These are phyloP conservation scores for Durotheca rogersii DNA, from an alignment of 495 filamentous ascomycete species.

Conservation along the genomic window DNA sequence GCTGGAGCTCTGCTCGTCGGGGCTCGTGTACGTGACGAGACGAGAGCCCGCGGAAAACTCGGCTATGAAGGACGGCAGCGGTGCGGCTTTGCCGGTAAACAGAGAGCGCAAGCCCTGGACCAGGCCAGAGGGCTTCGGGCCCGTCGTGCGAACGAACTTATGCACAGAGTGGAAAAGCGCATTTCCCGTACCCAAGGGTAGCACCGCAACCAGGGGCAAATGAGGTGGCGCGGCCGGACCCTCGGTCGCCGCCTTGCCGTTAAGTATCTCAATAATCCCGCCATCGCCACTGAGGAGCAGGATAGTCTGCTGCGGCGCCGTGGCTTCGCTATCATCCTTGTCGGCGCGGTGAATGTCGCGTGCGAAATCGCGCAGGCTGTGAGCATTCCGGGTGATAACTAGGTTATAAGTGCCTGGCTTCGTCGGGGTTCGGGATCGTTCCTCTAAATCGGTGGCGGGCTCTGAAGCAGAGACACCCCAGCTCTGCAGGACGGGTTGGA, in stretches of 20 bases:
- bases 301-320: slow-evolving; percentile 50
- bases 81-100: slow-evolving; percentile 49
- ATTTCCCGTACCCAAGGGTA: slow-evolving; percentile 87
- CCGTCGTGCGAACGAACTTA: slow-evolving; percentile 31
- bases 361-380: slow-evolving; percentile 64
- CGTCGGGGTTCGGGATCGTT: neutral
- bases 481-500: slow-evolving; percentile 59
- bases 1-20: slow-evolving; percentile 26
- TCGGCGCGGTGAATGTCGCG: slow-evolving; percentile 43
- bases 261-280: slow-evolving; percentile 75
- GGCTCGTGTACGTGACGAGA: slow-evolving; percentile 48
- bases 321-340: slow-evolving; percentile 42
- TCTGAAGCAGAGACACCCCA: slow-evolving; percentile 23
- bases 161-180: slow-evolving; percentile 74
- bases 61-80: slow-evolving; percentile 58
- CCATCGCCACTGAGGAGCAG: slow-evolving; percentile 86
- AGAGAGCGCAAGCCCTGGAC: slow-evolving; percentile 58
- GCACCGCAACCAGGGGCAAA: slow-evolving; percentile 60
- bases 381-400: slow-evolving; percentile 58
- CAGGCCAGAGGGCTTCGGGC: slow-evolving; percentile 32
- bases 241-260: slow-evolving; percentile 39
- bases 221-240: neutral
- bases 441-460: neutral
- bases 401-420: slow-evolving; percentile 42
- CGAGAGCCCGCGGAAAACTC: slow-evolving; percentile 66